Percentiles rank a stretch among this genome's conserved stretches.
Evolutionary conservation across 306 rosid genomes (phyloP).

Genomic region (Lupinus albus): DNA sequence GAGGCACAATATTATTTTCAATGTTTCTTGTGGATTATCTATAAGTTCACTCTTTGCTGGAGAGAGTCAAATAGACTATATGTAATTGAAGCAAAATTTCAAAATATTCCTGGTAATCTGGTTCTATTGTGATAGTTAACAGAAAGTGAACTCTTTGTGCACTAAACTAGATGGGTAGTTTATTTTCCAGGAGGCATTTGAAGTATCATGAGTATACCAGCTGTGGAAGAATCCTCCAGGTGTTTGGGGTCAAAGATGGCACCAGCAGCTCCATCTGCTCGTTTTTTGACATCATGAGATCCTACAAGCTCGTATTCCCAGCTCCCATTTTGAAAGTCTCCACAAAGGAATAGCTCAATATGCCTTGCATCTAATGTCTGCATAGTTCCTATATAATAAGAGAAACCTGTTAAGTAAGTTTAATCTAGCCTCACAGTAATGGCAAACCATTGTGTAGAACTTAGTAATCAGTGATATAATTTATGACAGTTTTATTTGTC

Average conservation of each 20-base stretch:
- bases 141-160: too few species aligned
- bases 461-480: conserved; percentile 31
- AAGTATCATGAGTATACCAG: conserved; percentile 53
- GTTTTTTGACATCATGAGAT: conserved; percentile 75
- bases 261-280: conserved; percentile 82
- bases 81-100: conserved; percentile 9
- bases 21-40: conserved; percentile 12
- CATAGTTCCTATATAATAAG: conserved; percentile 78
- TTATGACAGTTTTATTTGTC: conserved; percentile 21
- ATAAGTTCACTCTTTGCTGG: background rate
- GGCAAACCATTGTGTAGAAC: conserved; percentile 16
- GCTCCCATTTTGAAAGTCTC: conserved; percentile 70
- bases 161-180: too few species aligned
- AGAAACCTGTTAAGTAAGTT: conserved; percentile 25
- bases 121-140: background rate
- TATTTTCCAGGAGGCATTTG: too few species aligned
- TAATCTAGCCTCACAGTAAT: conserved; percentile 31
- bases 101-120: conserved; percentile 8
- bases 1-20: conserved; percentile 19
- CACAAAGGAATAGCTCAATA: conserved; percentile 77
- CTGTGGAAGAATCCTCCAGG: conserved; percentile 61
- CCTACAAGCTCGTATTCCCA: conserved; percentile 91
- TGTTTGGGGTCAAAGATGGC: conserved; percentile 80
- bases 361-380: conserved; percentile 96
- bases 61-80: background rate